Percentiles rank a stretch among this genome's conserved stretches.
Evolutionary conservation across 177 flowering plant species (phyloP).

Genomic region (Vitis hybrid): DNA sequence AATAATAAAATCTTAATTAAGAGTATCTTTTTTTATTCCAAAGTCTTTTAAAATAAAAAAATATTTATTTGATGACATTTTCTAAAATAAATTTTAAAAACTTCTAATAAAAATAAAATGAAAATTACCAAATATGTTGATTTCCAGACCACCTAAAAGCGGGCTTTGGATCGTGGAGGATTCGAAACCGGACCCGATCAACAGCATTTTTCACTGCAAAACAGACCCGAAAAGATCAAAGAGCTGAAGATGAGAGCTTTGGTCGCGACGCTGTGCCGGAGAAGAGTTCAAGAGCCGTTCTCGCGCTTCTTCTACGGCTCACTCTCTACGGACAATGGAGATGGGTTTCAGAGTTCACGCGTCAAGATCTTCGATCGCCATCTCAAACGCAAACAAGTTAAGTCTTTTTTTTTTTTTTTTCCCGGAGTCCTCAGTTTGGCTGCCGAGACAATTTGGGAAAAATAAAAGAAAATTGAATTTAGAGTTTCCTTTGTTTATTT

Average conservation of each 20-base stretch:
- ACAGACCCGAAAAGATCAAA: not conserved
- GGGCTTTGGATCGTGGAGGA: no score
- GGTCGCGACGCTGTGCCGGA: not conserved
- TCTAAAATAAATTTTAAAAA: no score
- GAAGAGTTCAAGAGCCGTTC: not conserved
- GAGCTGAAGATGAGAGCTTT: constrained; percentile 11
- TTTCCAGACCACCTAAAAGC: no score
- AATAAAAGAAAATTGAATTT: no score
- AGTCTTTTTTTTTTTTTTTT: not conserved
- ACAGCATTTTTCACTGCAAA: not conserved
- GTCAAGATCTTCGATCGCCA: constrained; percentile 70
- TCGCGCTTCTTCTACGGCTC: constrained; percentile 2
- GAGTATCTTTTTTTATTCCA: no score
- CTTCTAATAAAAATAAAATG: no score
- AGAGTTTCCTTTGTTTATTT: no score
- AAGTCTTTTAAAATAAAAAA: no score
- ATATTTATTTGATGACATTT: no score
- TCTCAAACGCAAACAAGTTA: constrained; percentile 67
- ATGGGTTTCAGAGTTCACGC: constrained; percentile 33
- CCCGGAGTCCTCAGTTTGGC: not conserved
- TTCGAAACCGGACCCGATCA: not conserved
- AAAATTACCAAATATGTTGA: no score
- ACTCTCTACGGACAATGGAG: constrained; percentile 20
- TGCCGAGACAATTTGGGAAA: no score
- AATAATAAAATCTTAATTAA: no score